A percentile compares a stretch with the other conserved stretches of the same genome.
These are phyloP conservation scores for Pyrenula aspistea DNA, from an alignment of 495 filamentous ascomycete species.

Conservation along the genomic window DNA sequence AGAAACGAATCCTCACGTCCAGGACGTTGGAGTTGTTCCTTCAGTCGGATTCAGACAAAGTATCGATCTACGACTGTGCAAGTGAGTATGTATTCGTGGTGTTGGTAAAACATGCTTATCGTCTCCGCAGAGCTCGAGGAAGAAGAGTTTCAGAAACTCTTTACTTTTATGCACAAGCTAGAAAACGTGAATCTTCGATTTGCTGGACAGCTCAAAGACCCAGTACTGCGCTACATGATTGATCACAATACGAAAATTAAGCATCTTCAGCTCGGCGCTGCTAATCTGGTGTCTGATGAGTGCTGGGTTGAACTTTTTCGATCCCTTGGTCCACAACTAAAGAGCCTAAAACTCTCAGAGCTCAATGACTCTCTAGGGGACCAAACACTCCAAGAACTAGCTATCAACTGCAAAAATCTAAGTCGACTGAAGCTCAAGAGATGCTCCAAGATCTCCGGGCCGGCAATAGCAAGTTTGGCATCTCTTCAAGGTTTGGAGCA, in stretches of 20 bases:
- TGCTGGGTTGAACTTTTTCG: slow-evolving; percentile 58
- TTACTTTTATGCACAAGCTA: slow-evolving; percentile 58
- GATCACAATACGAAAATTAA: slow-evolving; percentile 51
- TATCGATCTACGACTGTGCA: slow-evolving; percentile 72
- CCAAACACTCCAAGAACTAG: slow-evolving; percentile 42
- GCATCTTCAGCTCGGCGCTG: slow-evolving; percentile 56
- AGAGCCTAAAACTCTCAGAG: slow-evolving; percentile 54
- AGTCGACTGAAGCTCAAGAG: slow-evolving; percentile 59
- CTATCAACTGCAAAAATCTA: slow-evolving; percentile 51
- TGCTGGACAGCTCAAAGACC: slow-evolving; percentile 78
- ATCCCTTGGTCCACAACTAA: slow-evolving; percentile 46
- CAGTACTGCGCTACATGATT: slow-evolving; percentile 65
- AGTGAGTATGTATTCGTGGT: slow-evolving; percentile 27
- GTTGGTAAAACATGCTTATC: slow-evolving; percentile 6
- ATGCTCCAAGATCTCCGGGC: slow-evolving; percentile 37
- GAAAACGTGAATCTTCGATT: slow-evolving; percentile 60
- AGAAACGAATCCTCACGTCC: slow-evolving; percentile 58
- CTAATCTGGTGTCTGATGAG: slow-evolving; percentile 63
- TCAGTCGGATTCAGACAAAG: slow-evolving; percentile 46
- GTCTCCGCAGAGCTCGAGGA: slow-evolving; percentile 43
- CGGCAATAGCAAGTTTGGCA: slow-evolving; percentile 40
- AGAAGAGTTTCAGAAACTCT: slow-evolving; percentile 68
- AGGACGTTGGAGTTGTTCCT: slow-evolving; percentile 66
- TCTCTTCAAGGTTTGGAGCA: slow-evolving; percentile 41
- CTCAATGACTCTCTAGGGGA: slow-evolving; percentile 64